Base-by-base conservation (phyloP, 2,329 filamentous ascomycete species). In the Blumeria graminis region DNA sequence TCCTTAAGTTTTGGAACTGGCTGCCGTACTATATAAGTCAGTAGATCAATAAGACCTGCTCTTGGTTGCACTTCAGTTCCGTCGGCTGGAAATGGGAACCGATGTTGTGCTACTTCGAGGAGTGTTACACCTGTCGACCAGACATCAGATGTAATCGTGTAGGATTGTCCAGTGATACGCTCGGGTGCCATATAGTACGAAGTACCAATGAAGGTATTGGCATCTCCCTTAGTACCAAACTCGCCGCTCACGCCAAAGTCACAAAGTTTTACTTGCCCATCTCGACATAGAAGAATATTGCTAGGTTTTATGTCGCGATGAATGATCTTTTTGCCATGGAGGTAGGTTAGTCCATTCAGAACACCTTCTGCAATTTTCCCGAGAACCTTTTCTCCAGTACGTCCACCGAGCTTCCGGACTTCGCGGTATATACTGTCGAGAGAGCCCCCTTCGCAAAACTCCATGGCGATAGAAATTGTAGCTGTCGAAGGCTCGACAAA, bases 161-260 rank as follows among this genome's bases (percentile, higher is more conserved):
- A 98, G 54, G 84, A 90, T 71, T 96, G 87, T 58, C 92, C 92
- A 1, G 92, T 95, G 68, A 98, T 98, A 55, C 92, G 84, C 69
- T 98, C 92, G 0, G 92, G 92, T 3, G 92, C 92, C 92, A 98
- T 98, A 73, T 98, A 98, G 68, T 96, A 98, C 59, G 86, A 94
- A 11, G 92, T 98, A 60, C 92, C 92, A 66, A 98, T 98, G 66
- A 98, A 98, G 0, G 92, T 98, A 68, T 96, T 95, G 61, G 92
- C 92, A 68, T 96, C 92, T 56, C 92, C 92, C 69, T 98, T 96
- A 54, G 92, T 98, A 61, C 92, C 93, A 66, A 96, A 96, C 69
- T 96, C 92, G 62, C 92, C 92, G 58, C 86, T 94, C 52, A 98
- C 92, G 63, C 92, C 92, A 68, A 98, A 98, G 71, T 98, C 92